Evolutionary conservation across 768 basidiomycete species (phyloP), one percentile per base, ranked within the genome.

Genomic region (Suillus cothurnatus): DNA sequence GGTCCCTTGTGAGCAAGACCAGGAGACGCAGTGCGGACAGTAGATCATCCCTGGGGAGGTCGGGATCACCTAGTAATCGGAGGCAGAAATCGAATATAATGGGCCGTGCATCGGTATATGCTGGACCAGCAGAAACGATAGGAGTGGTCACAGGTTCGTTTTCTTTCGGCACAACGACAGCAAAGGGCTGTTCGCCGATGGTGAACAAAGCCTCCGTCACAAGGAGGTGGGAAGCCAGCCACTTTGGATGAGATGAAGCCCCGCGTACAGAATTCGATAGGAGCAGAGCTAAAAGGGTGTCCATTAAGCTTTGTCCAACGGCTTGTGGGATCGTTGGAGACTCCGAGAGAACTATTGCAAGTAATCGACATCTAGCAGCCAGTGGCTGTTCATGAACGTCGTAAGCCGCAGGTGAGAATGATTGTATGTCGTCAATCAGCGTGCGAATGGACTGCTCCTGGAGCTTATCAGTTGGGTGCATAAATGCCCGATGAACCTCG

Each of bases 201-300:
- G 88, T 88, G 38, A 98, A 83, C 55, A 98, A 79, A 21, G 91
- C 87, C 73, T 99, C 95, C 7, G 89, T 88, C 59, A 96, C 91
- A 15, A 97, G 85, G 15, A 99, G 81, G 70, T 91, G 88, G 2
- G 93, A 85, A 1, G 95, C 88, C 6, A 97, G 84, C 97, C 97
- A 99, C 71, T 86, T 88, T 11, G 97, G 95, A 61, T 86, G 85
- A n/a, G 84, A 84, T 3, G 81, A 79, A 62, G 86, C 84, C 52
- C 79, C 77, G 63, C 81, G 84, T 41, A 77, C 73, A 19, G 82
- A 82, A 70, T 82, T 83, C 14, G 91, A 88, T 26, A 87, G 79
- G 36, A 94, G 79, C 17, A 94, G 75, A 2, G 87, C 87, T 23
- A 94, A 76, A 28, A 94, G 79, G 64, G 83, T 81, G 57, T 90